Evolutionary conservation across 2,329 filamentous ascomycete species (phyloP).

Genomic region (Fusarium redolens): DNA sequence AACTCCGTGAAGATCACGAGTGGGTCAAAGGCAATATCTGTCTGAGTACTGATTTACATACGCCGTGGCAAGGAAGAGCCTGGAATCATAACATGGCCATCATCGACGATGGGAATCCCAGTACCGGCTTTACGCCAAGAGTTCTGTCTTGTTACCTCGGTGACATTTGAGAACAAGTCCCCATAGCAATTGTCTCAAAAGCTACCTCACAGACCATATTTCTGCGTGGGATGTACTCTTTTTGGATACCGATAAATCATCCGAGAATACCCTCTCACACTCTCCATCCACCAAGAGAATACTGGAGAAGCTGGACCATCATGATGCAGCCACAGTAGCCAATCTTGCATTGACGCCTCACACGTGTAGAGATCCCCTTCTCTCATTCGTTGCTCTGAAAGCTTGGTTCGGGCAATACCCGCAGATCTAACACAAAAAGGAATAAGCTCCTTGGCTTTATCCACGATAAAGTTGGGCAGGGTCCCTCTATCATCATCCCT

Average conservation of each 20-base stretch:
- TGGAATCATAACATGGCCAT: neutral
- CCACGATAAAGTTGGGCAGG: constrained; percentile 38
- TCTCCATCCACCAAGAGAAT: neutral
- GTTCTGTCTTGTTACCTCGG: neutral
- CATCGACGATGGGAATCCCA: neutral
- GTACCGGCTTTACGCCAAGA: neutral
- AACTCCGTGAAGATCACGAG: neutral
- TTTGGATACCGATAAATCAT: constrained; percentile 4
- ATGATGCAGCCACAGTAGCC: constrained; percentile 30
- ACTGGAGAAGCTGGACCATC: neutral
- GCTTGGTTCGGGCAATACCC: constrained; percentile 15
- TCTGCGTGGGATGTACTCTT: neutral
- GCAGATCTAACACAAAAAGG: constrained; percentile 14
- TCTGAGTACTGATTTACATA: neutral
- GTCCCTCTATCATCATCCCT: constrained; percentile 4
- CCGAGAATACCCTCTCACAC: neutral
- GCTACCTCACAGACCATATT: neutral
- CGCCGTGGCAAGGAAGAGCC: neutral
- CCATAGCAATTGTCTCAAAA: neutral
- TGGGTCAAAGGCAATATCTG: neutral
- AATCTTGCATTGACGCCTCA: constrained; percentile 35
- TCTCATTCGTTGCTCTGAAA: constrained; percentile 22
- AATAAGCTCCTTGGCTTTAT: constrained; percentile 35
- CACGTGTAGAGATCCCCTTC: constrained; percentile 28
- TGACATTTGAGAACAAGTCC: neutral